A percentile compares a stretch with the other conserved stretches of the same genome.
These are phyloP conservation scores for Eucalyptus cloeziana DNA, from an alignment of 345 rosid species.

Conservation along the genomic window DNA sequence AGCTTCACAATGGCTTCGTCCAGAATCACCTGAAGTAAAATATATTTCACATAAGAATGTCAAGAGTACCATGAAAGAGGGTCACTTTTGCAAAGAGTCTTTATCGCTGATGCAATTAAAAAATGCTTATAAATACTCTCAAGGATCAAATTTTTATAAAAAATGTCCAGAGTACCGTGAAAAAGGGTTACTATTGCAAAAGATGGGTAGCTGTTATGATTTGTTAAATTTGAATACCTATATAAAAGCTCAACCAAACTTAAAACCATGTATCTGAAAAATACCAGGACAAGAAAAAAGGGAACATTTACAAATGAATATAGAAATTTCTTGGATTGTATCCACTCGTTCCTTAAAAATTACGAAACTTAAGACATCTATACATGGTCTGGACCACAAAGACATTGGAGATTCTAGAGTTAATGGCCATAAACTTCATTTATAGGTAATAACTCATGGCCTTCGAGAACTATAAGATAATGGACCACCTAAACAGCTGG, in stretches of 20 bases:
- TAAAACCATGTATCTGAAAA: not conserved
- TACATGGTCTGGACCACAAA: not conserved
- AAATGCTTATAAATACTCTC: not conserved
- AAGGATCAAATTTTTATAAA: not conserved
- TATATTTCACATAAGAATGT: not conserved
- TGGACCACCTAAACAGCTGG: slow-evolving; percentile 30
- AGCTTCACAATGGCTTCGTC: slow-evolving; percentile 86
- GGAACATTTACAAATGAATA: not conserved
- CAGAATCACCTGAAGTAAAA: slow-evolving; percentile 62
- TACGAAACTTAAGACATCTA: not conserved
- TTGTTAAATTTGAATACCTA: not conserved
- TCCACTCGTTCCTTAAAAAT: not conserved
- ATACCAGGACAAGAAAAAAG: not conserved
- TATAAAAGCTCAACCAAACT: not conserved
- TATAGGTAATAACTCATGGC: not conserved
- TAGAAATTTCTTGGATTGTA: not conserved
- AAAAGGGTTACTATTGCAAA: not conserved
- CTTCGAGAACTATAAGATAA: not conserved
- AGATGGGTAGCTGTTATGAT: not conserved
- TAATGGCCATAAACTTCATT: not conserved
- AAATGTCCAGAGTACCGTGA: not conserved
- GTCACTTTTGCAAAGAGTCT: not conserved
- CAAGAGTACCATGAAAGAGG: not conserved
- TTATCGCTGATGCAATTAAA: not conserved
- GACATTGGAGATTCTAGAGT: not conserved